Evolutionary conservation across 306 rosid species (phyloP).

Genomic region (Urtica urens): DNA sequence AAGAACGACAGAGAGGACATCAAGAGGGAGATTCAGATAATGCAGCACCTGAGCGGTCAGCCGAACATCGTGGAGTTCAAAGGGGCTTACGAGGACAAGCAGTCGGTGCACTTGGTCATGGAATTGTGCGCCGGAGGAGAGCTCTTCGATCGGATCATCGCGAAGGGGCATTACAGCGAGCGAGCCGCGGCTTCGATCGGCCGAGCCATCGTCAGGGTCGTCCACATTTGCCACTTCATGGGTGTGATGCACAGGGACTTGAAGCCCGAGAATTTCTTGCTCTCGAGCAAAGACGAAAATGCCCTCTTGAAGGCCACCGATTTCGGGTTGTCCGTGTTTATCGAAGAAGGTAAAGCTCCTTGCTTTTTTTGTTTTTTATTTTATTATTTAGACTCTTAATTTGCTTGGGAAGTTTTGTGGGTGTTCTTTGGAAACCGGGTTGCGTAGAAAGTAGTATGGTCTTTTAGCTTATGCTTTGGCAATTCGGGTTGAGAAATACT

Average conservation of each 20-base stretch:
- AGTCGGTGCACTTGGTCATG: conserved; percentile 70
- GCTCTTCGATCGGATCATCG: conserved; percentile 77
- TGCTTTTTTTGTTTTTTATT: conserved; percentile 1
- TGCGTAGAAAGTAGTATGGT: too few species aligned
- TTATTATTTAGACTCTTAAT: background rate
- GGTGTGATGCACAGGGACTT: conserved; percentile 93
- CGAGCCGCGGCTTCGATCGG: conserved; percentile 76
- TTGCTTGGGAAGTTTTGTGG: background rate
- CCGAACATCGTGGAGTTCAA: conserved; percentile 83
- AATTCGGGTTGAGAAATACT: too few species aligned
- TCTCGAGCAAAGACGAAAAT: conserved; percentile 58
- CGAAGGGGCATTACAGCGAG: conserved; percentile 72
- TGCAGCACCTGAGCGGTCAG: conserved; percentile 93
- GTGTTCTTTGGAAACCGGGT: too few species aligned
- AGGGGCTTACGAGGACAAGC: conserved; percentile 73
- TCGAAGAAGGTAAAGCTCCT: conserved; percentile 64
- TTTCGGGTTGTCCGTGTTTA: conserved; percentile 84
- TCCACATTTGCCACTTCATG: conserved; percentile 77
- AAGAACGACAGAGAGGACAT: conserved; percentile 64
- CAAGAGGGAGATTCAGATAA: conserved; percentile 75
- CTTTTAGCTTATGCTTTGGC: too few species aligned
- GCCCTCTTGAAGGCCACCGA: conserved; percentile 75
- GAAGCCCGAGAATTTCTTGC: conserved; percentile 88
- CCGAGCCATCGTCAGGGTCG: conserved; percentile 74
- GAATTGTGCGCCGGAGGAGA: conserved; percentile 93